These are phyloP conservation scores for Acanthochlamys bracteata DNA, from an alignment of 106 monocot species.

Conservation along the genomic window DNA sequence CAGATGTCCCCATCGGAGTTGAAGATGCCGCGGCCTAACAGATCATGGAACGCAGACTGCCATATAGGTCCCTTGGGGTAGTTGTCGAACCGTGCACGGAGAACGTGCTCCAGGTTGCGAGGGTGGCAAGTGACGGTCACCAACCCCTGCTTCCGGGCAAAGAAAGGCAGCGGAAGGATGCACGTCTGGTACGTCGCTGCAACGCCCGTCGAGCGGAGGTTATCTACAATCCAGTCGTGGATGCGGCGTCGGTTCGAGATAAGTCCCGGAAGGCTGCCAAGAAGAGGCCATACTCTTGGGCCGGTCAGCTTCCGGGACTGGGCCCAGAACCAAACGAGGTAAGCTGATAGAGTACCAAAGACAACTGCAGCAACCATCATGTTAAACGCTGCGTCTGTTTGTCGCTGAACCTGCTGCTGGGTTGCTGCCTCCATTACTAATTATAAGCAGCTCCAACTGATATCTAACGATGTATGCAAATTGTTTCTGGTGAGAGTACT, in stretches of 20 bases:
- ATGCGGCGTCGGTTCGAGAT: conserved; percentile 33
- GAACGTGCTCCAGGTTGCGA: conserved; percentile 74
- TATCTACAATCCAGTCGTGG: conserved; percentile 67
- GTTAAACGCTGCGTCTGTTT: background rate
- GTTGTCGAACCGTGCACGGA: conserved; percentile 72
- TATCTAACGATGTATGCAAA: background rate
- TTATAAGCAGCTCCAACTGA: background rate
- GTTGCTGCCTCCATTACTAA: background rate
- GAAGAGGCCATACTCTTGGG: conserved; percentile 50
- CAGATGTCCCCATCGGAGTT: conserved; percentile 85
- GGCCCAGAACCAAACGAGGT: conserved; percentile 55
- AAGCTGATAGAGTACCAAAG: conserved; percentile 22
- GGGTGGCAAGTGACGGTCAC: conserved; percentile 83
- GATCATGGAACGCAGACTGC: conserved; percentile 79
- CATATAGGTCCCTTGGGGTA: conserved; percentile 82
- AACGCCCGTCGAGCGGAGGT: conserved; percentile 31
- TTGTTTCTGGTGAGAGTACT: background rate
- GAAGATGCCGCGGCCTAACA: conserved; percentile 83
- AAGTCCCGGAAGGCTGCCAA: conserved; percentile 51
- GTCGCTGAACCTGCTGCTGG: background rate
- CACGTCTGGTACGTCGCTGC: conserved; percentile 76
- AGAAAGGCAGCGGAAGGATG: conserved; percentile 44
- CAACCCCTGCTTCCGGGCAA: conserved; percentile 57
- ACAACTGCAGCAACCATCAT: conserved; percentile 5
- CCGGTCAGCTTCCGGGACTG: conserved; percentile 37